Conservation (phyloP, 2,329 filamentous ascomycete species). For the Fusarium falciforme region DNA sequence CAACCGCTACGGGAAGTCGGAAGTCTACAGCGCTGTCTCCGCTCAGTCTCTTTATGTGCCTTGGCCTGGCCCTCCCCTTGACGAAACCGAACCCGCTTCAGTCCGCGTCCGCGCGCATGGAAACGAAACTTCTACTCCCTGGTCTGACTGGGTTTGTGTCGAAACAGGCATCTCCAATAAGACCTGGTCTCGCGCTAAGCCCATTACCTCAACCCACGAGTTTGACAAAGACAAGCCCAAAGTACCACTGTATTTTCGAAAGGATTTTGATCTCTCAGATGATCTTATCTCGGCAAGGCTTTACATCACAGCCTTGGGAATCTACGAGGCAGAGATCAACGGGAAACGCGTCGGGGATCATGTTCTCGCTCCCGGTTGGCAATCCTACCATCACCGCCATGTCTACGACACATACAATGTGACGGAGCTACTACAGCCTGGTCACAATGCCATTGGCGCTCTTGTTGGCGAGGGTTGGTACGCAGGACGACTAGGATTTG, state of each 20-base stretch:
- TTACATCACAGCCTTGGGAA: slow-evolving; percentile 59
- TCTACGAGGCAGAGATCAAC: slow-evolving; percentile 62
- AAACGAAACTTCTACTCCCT: slow-evolving; percentile 27
- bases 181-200: slow-evolving; percentile 46
- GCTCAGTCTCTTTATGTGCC: slow-evolving; percentile 54
- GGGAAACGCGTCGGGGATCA: slow-evolving; percentile 45
- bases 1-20: slow-evolving; percentile 21
- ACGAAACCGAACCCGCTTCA: slow-evolving; percentile 45
- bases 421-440: slow-evolving; percentile 54
- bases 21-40: slow-evolving; percentile 46
- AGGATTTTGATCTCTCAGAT: slow-evolving; percentile 44
- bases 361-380: slow-evolving; percentile 64
- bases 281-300: slow-evolving; percentile 52
- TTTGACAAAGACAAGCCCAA: slow-evolving; percentile 47
- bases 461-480: slow-evolving; percentile 64
- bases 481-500: slow-evolving; percentile 47
- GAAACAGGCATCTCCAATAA: slow-evolving; percentile 48
- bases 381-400: slow-evolving; percentile 61
- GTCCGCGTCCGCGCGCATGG: slow-evolving; percentile 52
- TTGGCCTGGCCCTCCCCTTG: slow-evolving; percentile 55
- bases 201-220: slow-evolving; percentile 32
- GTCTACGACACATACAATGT: slow-evolving; percentile 67
- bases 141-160: slow-evolving; percentile 47
- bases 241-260: slow-evolving; percentile 49
- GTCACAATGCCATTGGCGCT: slow-evolving; percentile 50